Conservation (phyloP, 2,329 filamentous ascomycete species). For the Colletotrichum tanaceti region DNA sequence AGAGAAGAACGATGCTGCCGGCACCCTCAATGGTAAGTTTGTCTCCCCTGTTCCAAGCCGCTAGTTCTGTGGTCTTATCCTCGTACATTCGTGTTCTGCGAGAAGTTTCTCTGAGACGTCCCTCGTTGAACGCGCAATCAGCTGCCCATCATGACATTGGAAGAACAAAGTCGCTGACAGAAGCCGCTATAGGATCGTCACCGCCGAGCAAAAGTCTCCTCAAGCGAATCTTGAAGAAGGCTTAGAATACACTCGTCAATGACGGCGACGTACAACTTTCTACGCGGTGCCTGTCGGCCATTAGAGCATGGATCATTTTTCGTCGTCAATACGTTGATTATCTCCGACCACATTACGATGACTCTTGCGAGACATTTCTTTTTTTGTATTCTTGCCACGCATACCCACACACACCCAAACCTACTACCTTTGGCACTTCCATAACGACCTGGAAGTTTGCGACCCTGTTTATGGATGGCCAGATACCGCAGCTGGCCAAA, state of each 20-base stretch:
- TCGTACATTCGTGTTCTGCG: neutral
- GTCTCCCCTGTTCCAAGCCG: neutral
- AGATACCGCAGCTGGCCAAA: neutral
- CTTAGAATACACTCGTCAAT: conserved; percentile 1
- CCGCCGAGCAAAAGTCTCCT: conserved; percentile 28
- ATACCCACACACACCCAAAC: neutral
- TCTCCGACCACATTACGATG: neutral
- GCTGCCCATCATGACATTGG: neutral
- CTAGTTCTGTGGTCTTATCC: too few relatives aligned
- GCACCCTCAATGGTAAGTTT: conserved; percentile 14
- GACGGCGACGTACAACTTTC: neutral
- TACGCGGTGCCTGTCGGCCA: neutral
- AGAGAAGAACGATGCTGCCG: conserved; percentile 30
- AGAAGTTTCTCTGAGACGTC: neutral
- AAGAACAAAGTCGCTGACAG: conserved; percentile 1
- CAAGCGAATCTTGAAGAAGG: conserved; percentile 36
- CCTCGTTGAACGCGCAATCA: neutral
- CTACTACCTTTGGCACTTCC: neutral
- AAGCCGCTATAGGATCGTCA: conserved; percentile 11
- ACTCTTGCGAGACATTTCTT: neutral
- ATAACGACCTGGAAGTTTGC: neutral
- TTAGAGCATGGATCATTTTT: neutral
- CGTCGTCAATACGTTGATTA: neutral
- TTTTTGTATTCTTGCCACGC: neutral
- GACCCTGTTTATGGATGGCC: neutral